These are phyloP conservation scores for Colletotrichum karsti DNA, from an alignment of 2,329 filamentous ascomycete species.

Conservation along the genomic window DNA sequence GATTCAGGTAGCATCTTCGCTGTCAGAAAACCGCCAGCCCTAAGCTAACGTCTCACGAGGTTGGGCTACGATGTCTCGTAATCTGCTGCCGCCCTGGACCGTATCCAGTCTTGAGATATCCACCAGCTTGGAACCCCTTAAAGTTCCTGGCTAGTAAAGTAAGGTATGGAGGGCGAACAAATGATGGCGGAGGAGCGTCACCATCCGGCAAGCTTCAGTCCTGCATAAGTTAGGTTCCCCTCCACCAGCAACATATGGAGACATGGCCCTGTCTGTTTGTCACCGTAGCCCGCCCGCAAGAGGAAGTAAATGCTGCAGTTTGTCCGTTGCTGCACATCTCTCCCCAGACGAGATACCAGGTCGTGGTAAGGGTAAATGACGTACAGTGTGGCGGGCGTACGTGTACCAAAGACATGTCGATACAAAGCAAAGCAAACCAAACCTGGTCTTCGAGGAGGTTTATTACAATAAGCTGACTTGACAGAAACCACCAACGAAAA, in stretches of 20 bases:
- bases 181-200: not conserved
- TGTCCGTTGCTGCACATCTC: constrained; percentile 4
- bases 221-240: not conserved
- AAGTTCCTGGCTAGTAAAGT: not conserved
- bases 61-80: not conserved
- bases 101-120: not conserved
- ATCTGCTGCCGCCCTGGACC: not conserved
- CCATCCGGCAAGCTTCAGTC: not conserved
- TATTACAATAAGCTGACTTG: no score
- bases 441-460: no score
- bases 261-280: constrained; percentile 1
- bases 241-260: not conserved
- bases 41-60: constrained; percentile 5
- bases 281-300: not conserved
- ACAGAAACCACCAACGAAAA: no score
- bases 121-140: not conserved
- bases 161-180: not conserved
- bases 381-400: no score
- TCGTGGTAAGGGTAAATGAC: not conserved
- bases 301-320: constrained; percentile 12
- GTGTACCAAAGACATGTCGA: no score
- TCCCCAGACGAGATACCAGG: not conserved
- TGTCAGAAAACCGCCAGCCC: not conserved
- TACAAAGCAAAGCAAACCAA: no score
- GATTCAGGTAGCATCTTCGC: not conserved